A percentile compares a stretch with the other conserved stretches of the same genome.
These are phyloP conservation scores for Vitis rotundifolia DNA, from an alignment of 164 flowering plant genomes.

Conservation along the genomic window DNA sequence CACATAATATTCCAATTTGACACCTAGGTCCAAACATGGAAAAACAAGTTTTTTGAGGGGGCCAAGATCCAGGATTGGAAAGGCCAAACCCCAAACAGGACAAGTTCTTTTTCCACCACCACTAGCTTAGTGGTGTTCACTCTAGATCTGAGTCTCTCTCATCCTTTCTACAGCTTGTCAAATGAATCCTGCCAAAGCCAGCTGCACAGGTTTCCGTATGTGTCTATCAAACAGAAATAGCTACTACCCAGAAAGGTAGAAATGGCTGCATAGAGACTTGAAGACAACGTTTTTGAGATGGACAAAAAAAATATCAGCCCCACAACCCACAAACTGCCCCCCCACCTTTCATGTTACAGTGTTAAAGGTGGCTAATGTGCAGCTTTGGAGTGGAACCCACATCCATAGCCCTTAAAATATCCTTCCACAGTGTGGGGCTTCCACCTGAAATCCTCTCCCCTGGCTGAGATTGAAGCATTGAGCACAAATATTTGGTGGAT, in stretches of 20 bases:
- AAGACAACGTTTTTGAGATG: not conserved
- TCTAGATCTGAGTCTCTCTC: not conserved
- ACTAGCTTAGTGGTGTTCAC: not conserved
- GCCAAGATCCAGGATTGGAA: not conserved
- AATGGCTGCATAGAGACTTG: not conserved
- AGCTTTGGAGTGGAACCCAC: not conserved
- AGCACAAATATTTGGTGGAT: not conserved
- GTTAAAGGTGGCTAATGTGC: not conserved
- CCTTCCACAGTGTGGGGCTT: not conserved
- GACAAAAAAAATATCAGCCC: not conserved
- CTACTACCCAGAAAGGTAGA: not conserved
- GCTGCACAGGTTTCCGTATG: not conserved
- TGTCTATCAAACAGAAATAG: not conserved
- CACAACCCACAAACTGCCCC: not conserved
- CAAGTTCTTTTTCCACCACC: not conserved
- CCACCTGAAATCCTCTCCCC: not conserved
- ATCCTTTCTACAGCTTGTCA: not conserved
- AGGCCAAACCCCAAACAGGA: not conserved
- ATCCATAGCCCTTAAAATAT: not conserved
- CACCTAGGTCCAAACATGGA: not conserved
- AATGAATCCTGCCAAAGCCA: not conserved
- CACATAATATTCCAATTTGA: no score
- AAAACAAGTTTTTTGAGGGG: not conserved
- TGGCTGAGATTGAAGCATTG: not conserved
- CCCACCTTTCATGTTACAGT: not conserved